Evolutionary conservation across 2,329 filamentous ascomycete species (phyloP), one percentile per base, ranked within the genome.

Genomic region (Phyllosticta citribraziliensis): DNA sequence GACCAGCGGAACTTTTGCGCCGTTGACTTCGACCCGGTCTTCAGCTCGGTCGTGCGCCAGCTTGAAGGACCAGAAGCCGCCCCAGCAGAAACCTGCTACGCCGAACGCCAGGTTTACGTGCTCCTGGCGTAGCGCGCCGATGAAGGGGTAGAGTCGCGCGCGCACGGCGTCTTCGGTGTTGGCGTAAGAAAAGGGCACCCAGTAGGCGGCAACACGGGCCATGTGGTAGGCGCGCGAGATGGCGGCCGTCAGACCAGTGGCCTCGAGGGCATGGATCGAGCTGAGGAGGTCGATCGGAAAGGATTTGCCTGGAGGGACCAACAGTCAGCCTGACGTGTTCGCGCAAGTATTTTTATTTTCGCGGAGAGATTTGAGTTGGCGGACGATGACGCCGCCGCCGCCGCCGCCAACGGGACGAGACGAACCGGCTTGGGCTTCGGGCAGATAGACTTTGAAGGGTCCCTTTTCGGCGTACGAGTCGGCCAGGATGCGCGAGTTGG

Each of bases 401-500:
- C 12, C 19, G 25, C 5, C 14, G 19, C 25, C 8, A 22, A 24
- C 6, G 20, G 20, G 20, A 53, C 10, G 12, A 25, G 25, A 54
- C 57, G 22, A 55, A 55, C 57, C 57, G 35, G 52, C 35, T 20
- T 60, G 57, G 9, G 75, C 71, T 25, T 76, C 74, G 8, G 73
- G 73, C 17, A 76, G 63, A 60, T 69, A 71, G 57, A 68, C 66
- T 19, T 58, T 35, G 56, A 65, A 71, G 25, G 63, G 62, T 1
- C 70, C 70, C 52, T 55, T 60, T 57, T 67, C 67, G 1, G 72
- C 73, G 58, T 71, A 73, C 9, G 67, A 67, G 58, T 76, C 74
- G 10, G 72, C 71, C 8, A 76, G 66, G 19, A 75, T 70, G 14
- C 70, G 65, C 47, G 69, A 73, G 66, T 75, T 75, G 12, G 69